These are phyloP conservation scores for Polyporus tsugae DNA, from an alignment of 1,284 basidiomycete species.

Conservation along the genomic window DNA sequence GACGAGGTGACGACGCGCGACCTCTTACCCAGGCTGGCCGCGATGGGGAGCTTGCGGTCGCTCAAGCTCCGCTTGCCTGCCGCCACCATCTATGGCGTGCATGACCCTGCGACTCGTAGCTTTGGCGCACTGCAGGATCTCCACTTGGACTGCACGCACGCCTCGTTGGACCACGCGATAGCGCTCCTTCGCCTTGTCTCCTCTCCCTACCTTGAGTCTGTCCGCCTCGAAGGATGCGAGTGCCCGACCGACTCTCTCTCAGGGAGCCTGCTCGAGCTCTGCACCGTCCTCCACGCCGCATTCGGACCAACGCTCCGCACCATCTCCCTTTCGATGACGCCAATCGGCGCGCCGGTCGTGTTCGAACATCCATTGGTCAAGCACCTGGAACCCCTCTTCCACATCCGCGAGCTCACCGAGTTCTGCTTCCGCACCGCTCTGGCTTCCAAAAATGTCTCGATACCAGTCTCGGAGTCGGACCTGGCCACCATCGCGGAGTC, in stretches of 20 bases:
- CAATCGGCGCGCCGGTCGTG: not conserved
- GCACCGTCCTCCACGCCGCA: conserved; percentile 1
- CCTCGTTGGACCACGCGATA: conserved; percentile 8
- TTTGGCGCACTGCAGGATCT: conserved; percentile 3
- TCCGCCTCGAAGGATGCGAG: conserved; percentile 9
- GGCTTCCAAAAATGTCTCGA: not conserved
- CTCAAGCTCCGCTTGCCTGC: conserved; percentile 11
- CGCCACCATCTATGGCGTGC: not conserved
- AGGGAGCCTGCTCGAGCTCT: conserved; percentile 1
- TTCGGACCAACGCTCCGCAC: not conserved
- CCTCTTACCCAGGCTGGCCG: conserved; percentile 4
- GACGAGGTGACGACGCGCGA: conserved; percentile 4
- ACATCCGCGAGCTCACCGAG: not conserved
- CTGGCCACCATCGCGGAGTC: conserved; percentile 5
- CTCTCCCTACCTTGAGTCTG: conserved; percentile 8
- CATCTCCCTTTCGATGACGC: conserved; percentile 5
- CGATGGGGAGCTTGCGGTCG: conserved; percentile 5
- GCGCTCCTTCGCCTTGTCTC: not conserved
- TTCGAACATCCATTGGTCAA: conserved; percentile 3
- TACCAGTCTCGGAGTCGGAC: not conserved
- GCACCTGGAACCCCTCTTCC: conserved; percentile 7
- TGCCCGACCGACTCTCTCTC: conserved; percentile 1
- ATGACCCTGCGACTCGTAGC: not conserved
- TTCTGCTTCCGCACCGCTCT: not conserved
- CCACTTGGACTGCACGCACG: not conserved